A percentile compares a stretch with the other conserved stretches of the same genome.
These are phyloP conservation scores for Microdochium bolleyi DNA, from an alignment of 2,329 filamentous ascomycete species.

Conservation along the genomic window DNA sequence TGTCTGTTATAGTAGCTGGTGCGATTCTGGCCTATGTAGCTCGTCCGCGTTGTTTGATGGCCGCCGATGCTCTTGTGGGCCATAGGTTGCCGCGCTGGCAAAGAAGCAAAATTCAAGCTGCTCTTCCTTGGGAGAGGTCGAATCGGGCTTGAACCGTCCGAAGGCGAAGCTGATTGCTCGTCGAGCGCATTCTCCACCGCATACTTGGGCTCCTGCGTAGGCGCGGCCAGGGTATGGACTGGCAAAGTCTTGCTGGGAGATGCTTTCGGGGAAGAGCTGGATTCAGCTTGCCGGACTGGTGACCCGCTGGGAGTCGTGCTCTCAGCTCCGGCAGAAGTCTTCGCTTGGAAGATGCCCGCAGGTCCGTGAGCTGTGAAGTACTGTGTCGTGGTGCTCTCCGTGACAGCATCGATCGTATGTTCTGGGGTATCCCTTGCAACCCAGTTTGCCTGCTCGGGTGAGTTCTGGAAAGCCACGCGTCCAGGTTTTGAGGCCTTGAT, in stretches of 20 bases:
- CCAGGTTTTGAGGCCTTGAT: slow-evolving; percentile 10
- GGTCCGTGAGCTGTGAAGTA: slow-evolving; percentile 17
- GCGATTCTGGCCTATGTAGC: slow-evolving; percentile 66
- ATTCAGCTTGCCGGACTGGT: slow-evolving; percentile 5
- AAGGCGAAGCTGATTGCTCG: slow-evolving; percentile 41
- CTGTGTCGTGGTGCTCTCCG: slow-evolving; percentile 14
- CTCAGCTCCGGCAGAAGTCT: slow-evolving; percentile 11
- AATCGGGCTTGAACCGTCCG: slow-evolving; percentile 66
- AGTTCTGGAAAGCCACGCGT: slow-evolving; percentile 10
- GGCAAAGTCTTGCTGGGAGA: slow-evolving; percentile 6
- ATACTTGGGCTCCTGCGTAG: slow-evolving; percentile 6
- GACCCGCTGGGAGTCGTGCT: slow-evolving; percentile 24
- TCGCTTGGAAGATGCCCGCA: slow-evolving; percentile 8
- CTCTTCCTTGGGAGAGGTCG: slow-evolving; percentile 80
- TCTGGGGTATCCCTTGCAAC: slow-evolving; percentile 8
- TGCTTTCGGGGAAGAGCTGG: slow-evolving; percentile 3
- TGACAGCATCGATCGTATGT: slow-evolving; percentile 8
- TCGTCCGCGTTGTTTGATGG: slow-evolving; percentile 60
- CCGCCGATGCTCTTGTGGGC: slow-evolving; percentile 77
- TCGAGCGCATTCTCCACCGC: slow-evolving; percentile 16
- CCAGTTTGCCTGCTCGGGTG: slow-evolving; percentile 6
- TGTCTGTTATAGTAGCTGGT: slow-evolving; percentile 67
- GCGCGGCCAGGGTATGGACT: slow-evolving; percentile 7
- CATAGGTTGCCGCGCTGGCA: slow-evolving; percentile 85
- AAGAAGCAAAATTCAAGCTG: slow-evolving; percentile 86